These are phyloP conservation scores for Pseudogymnoascus sp. DNA, from an alignment of 2,329 filamentous ascomycete genomes.

Conservation along the genomic window DNA sequence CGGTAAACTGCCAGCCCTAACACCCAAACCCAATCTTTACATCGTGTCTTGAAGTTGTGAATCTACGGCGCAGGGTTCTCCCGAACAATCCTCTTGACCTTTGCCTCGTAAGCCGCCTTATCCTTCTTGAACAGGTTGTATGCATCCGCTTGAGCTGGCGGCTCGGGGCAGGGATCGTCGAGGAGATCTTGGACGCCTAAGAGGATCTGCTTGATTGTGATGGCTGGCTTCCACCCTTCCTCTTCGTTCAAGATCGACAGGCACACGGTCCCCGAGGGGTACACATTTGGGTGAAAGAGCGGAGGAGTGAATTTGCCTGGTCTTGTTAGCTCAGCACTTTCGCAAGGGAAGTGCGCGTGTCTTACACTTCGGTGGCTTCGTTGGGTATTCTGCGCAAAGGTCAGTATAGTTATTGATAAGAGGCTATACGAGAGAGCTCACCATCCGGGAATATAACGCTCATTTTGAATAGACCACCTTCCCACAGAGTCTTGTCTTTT, in stretches of 20 bases:
- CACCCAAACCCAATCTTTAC: slow-evolving; percentile 5
- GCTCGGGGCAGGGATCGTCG: slow-evolving; percentile 94
- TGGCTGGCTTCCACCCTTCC: slow-evolving; percentile 96
- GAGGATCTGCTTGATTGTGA: slow-evolving; percentile 96
- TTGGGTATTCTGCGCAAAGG: slow-evolving; percentile 73
- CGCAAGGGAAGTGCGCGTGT: background rate
- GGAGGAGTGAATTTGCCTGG: slow-evolving; percentile 93
- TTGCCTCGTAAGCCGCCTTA: slow-evolving; percentile 76
- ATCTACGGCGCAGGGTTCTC: slow-evolving; percentile 73
- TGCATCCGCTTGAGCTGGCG: slow-evolving; percentile 91
- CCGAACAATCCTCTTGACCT: slow-evolving; percentile 77
- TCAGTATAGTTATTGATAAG: slow-evolving; percentile 19
- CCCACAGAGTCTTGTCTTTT: slow-evolving; percentile 96
- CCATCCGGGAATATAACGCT: slow-evolving; percentile 90
- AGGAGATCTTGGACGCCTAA: slow-evolving; percentile 93
- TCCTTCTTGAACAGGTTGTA: slow-evolving; percentile 97
- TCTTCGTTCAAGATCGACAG: slow-evolving; percentile 97
- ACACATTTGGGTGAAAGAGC: slow-evolving; percentile 97
- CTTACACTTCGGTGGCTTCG: slow-evolving; percentile 95
- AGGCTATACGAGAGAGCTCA: slow-evolving; percentile 38
- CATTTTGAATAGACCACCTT: slow-evolving; percentile 94
- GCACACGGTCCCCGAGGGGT: slow-evolving; percentile 95
- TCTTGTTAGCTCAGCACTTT: slow-evolving; percentile 19
- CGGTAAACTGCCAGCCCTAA: background rate
- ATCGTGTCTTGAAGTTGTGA: slow-evolving; percentile 2